These are phyloP conservation scores for Pezizomycotina sp. DNA, from an alignment of 2,329 filamentous ascomycete species.

Conservation along the genomic window DNA sequence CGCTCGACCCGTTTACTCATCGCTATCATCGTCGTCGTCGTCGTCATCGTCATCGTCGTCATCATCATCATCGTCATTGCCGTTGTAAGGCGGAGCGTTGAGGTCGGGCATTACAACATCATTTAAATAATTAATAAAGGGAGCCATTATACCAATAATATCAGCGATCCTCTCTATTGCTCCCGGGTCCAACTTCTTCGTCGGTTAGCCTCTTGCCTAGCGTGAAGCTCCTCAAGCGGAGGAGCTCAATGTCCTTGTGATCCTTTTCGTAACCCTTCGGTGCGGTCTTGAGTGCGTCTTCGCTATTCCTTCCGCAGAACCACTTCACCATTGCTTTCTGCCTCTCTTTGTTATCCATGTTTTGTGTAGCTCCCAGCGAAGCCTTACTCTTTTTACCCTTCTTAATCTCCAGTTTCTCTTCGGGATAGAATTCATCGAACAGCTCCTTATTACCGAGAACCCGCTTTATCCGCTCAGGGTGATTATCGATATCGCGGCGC, in stretches of 20 bases:
- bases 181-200: conserved; percentile 43
- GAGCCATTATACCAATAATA: conserved; percentile 51
- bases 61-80: conserved; percentile 1
- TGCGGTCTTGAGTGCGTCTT: conserved; percentile 64
- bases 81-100: conserved; percentile 3
- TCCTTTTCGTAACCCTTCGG: conserved; percentile 67
- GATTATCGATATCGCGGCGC: conserved; percentile 57
- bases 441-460: conserved; percentile 43
- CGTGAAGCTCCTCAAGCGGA: conserved; percentile 67
- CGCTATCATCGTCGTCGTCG: conserved; percentile 2
- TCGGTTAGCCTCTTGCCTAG: conserved; percentile 52
- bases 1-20: neutral
- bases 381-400: conserved; percentile 42
- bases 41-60: conserved; percentile 17
- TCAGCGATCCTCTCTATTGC: conserved; percentile 49
- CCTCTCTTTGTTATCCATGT: no score
- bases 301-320: conserved; percentile 53
- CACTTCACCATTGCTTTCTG: no score
- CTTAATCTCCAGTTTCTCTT: conserved; percentile 38
- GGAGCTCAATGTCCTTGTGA: conserved; percentile 61
- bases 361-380: no score
- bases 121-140: conserved; percentile 62
- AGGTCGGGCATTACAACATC: conserved; percentile 55
- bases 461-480: conserved; percentile 51
- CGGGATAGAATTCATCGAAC: conserved; percentile 53